A percentile compares a stretch with the other conserved stretches of the same genome.
Conservation (phyloP, 176 grass and related monocot genomes). For the Microstegium vimineum region DNA sequence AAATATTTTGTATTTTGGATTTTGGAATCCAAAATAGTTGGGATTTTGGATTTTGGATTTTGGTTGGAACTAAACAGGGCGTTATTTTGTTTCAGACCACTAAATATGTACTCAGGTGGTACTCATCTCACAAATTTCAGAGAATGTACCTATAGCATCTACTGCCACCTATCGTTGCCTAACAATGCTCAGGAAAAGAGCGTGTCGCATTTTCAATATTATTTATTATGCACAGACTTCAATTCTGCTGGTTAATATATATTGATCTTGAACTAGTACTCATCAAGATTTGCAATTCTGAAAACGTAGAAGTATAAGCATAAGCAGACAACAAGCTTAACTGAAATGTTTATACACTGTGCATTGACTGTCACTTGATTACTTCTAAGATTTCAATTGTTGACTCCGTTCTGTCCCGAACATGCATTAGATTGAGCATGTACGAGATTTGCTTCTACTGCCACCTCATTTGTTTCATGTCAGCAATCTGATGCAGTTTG, state of each 20-base stretch:
- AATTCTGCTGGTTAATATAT: neutral
- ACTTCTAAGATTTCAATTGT: neutral
- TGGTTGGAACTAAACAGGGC: too few species aligned
- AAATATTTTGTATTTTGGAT: too few species aligned
- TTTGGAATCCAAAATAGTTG: too few species aligned
- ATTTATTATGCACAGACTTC: neutral
- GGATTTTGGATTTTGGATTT: too few species aligned
- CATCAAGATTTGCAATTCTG: neutral
- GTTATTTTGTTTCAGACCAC: neutral
- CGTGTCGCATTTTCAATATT: neutral
- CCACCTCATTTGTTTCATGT: neutral
- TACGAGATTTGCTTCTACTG: neutral
- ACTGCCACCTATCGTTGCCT: neutral
- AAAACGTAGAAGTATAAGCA: neutral
- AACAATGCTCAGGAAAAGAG: neutral
- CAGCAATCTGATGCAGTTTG: neutral
- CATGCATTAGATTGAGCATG: neutral
- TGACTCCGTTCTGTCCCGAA: neutral
- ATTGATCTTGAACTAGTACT: neutral
- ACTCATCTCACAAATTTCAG: neutral
- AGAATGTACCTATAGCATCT: neutral
- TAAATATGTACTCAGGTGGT: neutral
- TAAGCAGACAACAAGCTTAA: neutral
- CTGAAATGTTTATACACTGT: neutral
- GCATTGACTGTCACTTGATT: neutral